phyloP scores from a whole-genome alignment of 148 eudicot species.

The Heliamphora exappendiculata region DNA sequence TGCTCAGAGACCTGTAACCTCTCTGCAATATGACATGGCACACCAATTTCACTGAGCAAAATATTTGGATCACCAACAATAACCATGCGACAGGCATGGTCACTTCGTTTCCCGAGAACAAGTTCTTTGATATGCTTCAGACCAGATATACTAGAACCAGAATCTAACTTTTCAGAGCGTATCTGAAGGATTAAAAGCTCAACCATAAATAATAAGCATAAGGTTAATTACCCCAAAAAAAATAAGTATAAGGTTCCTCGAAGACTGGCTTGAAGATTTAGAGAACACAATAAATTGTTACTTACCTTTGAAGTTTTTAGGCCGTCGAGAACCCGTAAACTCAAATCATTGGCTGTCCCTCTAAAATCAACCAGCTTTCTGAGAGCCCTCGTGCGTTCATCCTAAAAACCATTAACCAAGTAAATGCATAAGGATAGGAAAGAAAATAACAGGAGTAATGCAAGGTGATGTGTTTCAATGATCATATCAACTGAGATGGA shows the following conservation, averaged over 20 bases:
- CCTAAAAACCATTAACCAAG: constrained; percentile 34
- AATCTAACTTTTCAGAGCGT: constrained; percentile 56
- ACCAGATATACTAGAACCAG: constrained; percentile 46
- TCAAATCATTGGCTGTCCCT: constrained; percentile 74
- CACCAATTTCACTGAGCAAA: constrained; percentile 66
- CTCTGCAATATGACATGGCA: constrained; percentile 71
- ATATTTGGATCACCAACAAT: constrained; percentile 79
- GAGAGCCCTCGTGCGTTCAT: constrained; percentile 72
- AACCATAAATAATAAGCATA: not conserved
- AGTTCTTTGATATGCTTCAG: constrained; percentile 80
- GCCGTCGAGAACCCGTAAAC: constrained; percentile 67
- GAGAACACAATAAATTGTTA: constrained; percentile 2
- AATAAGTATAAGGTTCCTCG: not conserved
- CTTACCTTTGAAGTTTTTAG: constrained; percentile 78
- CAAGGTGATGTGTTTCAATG: not conserved
- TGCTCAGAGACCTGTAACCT: constrained; percentile 60
- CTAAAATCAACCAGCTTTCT: constrained; percentile 71
- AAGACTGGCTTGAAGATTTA: constrained; percentile 4
- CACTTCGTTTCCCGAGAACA: constrained; percentile 66
- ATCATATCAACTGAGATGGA: constrained; percentile 7
- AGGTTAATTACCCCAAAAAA: too few species aligned
- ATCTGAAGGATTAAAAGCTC: constrained; percentile 42
- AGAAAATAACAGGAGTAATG: not conserved
- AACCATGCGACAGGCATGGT: constrained; percentile 79
- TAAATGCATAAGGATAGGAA: not conserved